A percentile compares a stretch with the other conserved stretches of the same genome.
phyloP scores from a whole-genome alignment of 2,329 filamentous ascomycete genomes.

The Epichloe sibirici region DNA sequence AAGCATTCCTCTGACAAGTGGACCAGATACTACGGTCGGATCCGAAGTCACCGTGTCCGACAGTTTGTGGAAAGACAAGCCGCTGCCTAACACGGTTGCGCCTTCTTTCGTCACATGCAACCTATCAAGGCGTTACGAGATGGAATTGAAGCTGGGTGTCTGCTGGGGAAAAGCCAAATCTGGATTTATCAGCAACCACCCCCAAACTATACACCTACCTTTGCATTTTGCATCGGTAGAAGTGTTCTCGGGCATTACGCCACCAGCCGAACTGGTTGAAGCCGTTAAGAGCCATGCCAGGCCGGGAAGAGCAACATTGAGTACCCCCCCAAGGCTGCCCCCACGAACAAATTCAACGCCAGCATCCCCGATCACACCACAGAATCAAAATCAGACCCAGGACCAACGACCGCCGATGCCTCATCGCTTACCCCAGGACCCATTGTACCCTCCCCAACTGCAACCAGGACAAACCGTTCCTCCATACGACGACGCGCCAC shows the following conservation, averaged over 20 bases:
- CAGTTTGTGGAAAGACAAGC: constrained; percentile 57
- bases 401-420: constrained; percentile 9
- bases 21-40: constrained; percentile 42
- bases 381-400: constrained; percentile 6
- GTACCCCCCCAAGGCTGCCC: constrained; percentile 23
- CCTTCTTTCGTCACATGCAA: constrained; percentile 87
- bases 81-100: constrained; percentile 74
- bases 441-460: constrained; percentile 47
- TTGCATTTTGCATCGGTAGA: constrained; percentile 62
- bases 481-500: constrained; percentile 65
- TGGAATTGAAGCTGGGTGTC: constrained; percentile 71
- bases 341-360: constrained; percentile 19
- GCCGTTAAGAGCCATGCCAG: constrained; percentile 29
- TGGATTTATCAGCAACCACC: constrained; percentile 13
- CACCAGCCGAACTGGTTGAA: constrained; percentile 63
- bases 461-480: constrained; percentile 28
- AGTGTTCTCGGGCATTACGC: constrained; percentile 78
- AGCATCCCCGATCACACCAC: constrained; percentile 11
- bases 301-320: constrained; percentile 27
- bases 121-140: constrained; percentile 65
- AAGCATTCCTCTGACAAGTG: constrained; percentile 52
- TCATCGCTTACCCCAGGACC: constrained; percentile 28
- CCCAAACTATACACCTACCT: constrained; percentile 63
- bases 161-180: constrained; percentile 52
- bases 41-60: constrained; percentile 59